Conservation (phyloP, 2,329 filamentous ascomycete species). For the Fusarium secorum region DNA sequence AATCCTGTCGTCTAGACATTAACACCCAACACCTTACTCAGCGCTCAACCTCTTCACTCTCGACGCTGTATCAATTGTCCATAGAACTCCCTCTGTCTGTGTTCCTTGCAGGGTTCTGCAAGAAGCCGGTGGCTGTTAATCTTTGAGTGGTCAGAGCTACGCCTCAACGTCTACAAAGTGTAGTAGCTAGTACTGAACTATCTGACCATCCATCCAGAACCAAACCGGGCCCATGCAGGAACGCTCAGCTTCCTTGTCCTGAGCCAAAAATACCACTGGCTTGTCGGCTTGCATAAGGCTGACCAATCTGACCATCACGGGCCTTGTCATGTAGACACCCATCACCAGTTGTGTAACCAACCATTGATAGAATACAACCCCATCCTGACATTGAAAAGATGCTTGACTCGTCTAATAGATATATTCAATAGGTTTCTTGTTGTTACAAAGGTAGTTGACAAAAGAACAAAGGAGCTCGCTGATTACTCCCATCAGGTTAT, state of each 20-base stretch:
- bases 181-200: not conserved
- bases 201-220: not conserved
- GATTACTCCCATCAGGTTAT: constrained; percentile 32
- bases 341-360: not conserved
- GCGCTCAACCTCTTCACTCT: not conserved
- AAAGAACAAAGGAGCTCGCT: constrained; percentile 41
- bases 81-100: not conserved
- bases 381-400: not conserved
- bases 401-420: not conserved
- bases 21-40: not conserved
- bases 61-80: not conserved
- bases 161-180: not conserved
- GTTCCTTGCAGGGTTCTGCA: not conserved
- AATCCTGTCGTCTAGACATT: not conserved
- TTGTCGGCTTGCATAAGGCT: constrained; percentile 15
- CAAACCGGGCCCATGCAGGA: constrained; percentile 16
- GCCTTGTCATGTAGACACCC: not conserved
- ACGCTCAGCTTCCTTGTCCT: constrained; percentile 6
- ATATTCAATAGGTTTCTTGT: not conserved
- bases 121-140: not conserved
- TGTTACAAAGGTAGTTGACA: constrained; percentile 23
- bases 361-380: not conserved
- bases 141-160: not conserved
- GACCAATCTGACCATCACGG: not conserved
- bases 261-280: constrained; percentile 3